Base-by-base conservation (phyloP, 225 moss, liverwort and hornwort species). In the Pleurozium schreberi region DNA sequence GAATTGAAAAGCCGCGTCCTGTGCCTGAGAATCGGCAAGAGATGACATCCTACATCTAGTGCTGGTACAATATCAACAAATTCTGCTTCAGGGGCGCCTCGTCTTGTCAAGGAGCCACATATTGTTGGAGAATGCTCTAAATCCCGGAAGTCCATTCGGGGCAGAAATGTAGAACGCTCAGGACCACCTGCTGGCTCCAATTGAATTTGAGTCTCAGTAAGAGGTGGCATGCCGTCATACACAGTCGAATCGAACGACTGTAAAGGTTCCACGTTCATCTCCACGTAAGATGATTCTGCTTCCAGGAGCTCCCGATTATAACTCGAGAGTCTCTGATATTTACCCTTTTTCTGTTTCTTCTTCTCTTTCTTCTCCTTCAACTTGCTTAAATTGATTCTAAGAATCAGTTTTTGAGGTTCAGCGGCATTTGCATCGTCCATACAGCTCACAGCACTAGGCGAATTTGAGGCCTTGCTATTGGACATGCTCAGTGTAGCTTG, bases 1-100 rank as follows among this genome's bases (percentile, higher is more conserved):
- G 83, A 85, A 84, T 70, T 82, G 82, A 90, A 88, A 85, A 93
- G 89, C 75, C 81, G 90, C 68, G 82, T 77, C 75, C 94, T 92
- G 84, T 94, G 90, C 90, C 91, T 89, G 84, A 94, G 94, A 89
- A 94, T 89, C 63, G 94, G 92, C 88, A 94, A 87, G 70, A 94
- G 89, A 65, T 91, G 86, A 47, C 90, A 86, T 71, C 69, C 88
- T 84, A 81, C 81, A 85, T 94, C 94, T 88, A 94, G 90, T 11
- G 93, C 94, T 82, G 94, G 94, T 70, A 94, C 93, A 87, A 94
- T 82, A 81, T 92, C 93, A 60, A 94, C 89, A 64, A 89, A 89
- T 75, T 90, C 92, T 58, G 84, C 80, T 75, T 90, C 85, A 88
- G 86, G 87, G 52, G 78, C 49, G 57, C 55, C 87, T 84, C 74